phyloP scores from a whole-genome alignment of 306 rosid genomes.

The Prunus fruticosa region DNA sequence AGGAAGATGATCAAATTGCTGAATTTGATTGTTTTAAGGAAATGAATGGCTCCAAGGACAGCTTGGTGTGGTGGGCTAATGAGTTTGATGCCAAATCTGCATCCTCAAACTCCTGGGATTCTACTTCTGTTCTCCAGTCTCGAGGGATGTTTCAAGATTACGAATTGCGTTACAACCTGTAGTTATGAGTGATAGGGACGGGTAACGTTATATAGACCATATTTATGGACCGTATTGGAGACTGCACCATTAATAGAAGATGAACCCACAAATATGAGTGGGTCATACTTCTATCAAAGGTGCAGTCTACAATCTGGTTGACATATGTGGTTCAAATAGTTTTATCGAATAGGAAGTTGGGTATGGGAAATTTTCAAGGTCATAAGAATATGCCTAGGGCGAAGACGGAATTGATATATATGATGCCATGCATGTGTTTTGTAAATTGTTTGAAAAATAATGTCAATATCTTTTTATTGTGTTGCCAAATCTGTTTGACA shows the following conservation, averaged over 20 bases:
- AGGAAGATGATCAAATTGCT: slow-evolving; percentile 23
- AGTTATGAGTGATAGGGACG: slow-evolving; percentile 5
- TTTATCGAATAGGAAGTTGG: slow-evolving; percentile 9
- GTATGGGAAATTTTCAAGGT: slow-evolving; percentile 21
- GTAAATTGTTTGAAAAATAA: slow-evolving; percentile 62
- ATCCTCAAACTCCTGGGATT: slow-evolving; percentile 75
- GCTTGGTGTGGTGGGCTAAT: slow-evolving; percentile 73
- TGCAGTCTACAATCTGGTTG: not conserved
- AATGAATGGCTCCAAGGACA: slow-evolving; percentile 53
- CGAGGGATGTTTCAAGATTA: slow-evolving; percentile 68
- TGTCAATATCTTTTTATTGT: slow-evolving; percentile 2
- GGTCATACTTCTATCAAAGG: slow-evolving; percentile 1
- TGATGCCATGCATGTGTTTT: slow-evolving; percentile 23
- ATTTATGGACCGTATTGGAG: not conserved
- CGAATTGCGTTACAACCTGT: slow-evolving; percentile 62
- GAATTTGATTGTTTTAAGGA: slow-evolving; percentile 74
- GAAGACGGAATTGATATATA: slow-evolving; percentile 8
- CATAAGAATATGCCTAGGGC: slow-evolving; percentile 36
- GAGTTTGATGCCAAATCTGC: slow-evolving; percentile 60
- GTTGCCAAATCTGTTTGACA: not conserved
- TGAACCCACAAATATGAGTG: not conserved
- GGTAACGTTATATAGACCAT: not conserved
- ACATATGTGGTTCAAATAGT: slow-evolving; percentile 3
- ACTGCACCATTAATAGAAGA: slow-evolving; percentile 2
- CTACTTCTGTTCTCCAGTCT: slow-evolving; percentile 54